These are phyloP conservation scores for Achaetomiella virescens DNA, from an alignment of 495 filamentous ascomycete species.

Conservation along the genomic window DNA sequence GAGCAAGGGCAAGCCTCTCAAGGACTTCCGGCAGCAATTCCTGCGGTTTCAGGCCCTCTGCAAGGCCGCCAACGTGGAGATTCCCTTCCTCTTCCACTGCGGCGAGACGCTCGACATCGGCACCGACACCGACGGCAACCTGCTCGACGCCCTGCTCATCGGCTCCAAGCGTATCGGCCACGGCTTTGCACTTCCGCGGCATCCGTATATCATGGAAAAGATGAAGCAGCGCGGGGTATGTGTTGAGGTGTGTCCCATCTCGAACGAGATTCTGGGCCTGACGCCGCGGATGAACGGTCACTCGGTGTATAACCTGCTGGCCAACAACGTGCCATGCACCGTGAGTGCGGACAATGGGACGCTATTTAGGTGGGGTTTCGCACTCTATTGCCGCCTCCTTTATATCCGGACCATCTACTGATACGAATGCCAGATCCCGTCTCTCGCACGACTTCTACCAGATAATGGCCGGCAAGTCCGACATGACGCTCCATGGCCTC, in stretches of 20 bases:
- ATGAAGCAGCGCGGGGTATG: constrained; percentile 78
- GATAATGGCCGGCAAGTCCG: constrained; percentile 44
- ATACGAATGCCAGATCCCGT: constrained; percentile 40
- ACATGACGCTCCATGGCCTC: constrained; percentile 48
- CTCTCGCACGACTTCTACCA: constrained; percentile 55
- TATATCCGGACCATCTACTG: not conserved
- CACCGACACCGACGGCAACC: constrained; percentile 70
- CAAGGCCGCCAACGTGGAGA: constrained; percentile 58
- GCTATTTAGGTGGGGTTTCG: constrained; percentile 38
- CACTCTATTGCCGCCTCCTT: constrained; percentile 2
- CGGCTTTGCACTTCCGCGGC: constrained; percentile 81
- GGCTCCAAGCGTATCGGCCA: constrained; percentile 84
- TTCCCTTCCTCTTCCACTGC: constrained; percentile 95
- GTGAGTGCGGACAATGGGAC: constrained; percentile 52
- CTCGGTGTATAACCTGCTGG: constrained; percentile 44
- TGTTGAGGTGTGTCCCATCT: constrained; percentile 85
- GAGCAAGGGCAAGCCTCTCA: constrained; percentile 61
- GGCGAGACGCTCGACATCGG: constrained; percentile 81
- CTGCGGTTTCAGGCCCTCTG: constrained; percentile 77
- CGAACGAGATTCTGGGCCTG: constrained; percentile 68
- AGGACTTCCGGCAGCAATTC: constrained; percentile 66
- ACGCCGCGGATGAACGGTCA: constrained; percentile 43
- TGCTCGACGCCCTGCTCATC: constrained; percentile 81
- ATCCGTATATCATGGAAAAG: constrained; percentile 74
- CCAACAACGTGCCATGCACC: constrained; percentile 48